These are phyloP conservation scores for Plasmodium vivax DNA, from an alignment of 169 alveolate genomes.

Conservation along the genomic window DNA sequence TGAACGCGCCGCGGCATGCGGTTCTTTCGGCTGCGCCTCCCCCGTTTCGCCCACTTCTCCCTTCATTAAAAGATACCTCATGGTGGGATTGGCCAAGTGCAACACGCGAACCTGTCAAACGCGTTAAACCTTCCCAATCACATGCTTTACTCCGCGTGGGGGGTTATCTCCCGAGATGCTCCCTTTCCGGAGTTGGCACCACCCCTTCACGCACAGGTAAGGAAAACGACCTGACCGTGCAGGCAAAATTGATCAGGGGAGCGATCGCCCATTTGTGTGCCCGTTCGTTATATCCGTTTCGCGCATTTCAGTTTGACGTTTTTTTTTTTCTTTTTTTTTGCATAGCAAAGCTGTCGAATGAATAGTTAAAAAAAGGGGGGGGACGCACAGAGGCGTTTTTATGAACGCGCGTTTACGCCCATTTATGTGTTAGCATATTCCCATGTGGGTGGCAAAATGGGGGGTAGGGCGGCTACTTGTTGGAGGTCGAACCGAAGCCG, in stretches of 20 bases:
- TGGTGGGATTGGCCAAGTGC: not conserved
- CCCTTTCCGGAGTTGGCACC: not conserved
- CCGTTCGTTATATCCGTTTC: not conserved
- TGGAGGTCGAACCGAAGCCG: conserved; percentile 92
- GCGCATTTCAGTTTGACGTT: not conserved
- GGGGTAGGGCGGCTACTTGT: not conserved
- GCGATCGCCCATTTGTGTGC: not conserved
- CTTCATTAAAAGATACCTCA: not conserved
- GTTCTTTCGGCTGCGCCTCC: not conserved
- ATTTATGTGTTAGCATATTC: not conserved
- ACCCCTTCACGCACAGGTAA: not conserved
- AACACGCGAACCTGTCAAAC: not conserved
- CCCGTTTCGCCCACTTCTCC: not conserved
- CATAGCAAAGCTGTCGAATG: not conserved
- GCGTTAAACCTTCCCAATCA: not conserved
- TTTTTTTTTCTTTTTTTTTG: not conserved
- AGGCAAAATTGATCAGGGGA: not conserved
- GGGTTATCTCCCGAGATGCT: not conserved
- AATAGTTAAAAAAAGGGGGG: not conserved
- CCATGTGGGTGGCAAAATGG: not conserved
- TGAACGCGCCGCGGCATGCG: not conserved
- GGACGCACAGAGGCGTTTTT: not conserved
- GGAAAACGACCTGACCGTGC: not conserved
- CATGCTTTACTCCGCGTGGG: not conserved
- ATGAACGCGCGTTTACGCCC: not conserved